phyloP scores from a whole-genome alignment of 768 basidiomycete genomes.

The Fomitopsis pulvina region DNA sequence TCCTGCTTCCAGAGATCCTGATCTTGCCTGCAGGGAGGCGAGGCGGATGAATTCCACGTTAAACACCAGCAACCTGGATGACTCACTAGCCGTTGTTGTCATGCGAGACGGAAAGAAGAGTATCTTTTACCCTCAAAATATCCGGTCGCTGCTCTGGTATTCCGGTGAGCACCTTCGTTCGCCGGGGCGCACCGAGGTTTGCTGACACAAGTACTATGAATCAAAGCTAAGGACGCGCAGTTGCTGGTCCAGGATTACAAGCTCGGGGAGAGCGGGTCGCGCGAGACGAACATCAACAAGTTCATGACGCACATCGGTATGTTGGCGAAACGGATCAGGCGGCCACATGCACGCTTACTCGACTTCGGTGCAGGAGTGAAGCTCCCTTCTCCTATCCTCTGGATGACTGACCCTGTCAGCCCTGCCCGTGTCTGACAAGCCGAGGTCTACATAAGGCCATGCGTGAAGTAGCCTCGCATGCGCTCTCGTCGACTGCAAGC shows the following conservation, averaged over 20 bases:
- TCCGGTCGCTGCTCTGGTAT: conserved; percentile 46
- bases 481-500: too few relatives aligned
- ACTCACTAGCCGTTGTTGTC: conserved; percentile 39
- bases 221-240: not conserved
- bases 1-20: not conserved
- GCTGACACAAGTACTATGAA: too few relatives aligned
- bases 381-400: too few relatives aligned
- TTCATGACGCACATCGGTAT: conserved; percentile 53
- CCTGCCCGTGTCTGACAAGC: too few relatives aligned
- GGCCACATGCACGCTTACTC: too few relatives aligned
- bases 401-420: too few relatives aligned
- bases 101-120: conserved; percentile 43
- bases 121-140: conserved; percentile 40
- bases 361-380: too few relatives aligned
- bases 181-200: conserved; percentile 3
- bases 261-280: conserved; percentile 34
- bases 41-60: conserved; percentile 42
- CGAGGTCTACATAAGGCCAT: too few relatives aligned
- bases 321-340: too few relatives aligned
- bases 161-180: conserved; percentile 34
- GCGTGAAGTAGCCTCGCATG: too few relatives aligned
- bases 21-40: conserved; percentile 32
- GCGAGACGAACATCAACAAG: conserved; percentile 42
- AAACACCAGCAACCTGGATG: conserved; percentile 32
- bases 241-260: conserved; percentile 32